Conservation (phyloP, 2,329 filamentous ascomycete species). For the Penicillium decumbens region DNA sequence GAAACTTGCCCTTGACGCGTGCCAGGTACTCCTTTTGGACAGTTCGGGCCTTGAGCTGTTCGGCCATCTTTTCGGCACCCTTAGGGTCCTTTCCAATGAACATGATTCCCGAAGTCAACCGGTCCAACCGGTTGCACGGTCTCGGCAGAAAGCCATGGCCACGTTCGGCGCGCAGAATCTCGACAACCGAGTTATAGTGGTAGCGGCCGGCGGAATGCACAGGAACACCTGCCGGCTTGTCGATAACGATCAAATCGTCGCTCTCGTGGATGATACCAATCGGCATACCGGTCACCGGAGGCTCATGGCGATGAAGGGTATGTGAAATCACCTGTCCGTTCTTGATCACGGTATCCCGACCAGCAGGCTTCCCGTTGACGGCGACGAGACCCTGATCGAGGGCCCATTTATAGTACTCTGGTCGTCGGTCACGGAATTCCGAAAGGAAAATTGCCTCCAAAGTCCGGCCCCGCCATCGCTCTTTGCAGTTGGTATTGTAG, state of each 20-base stretch:
- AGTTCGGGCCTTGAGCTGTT: conserved; percentile 71
- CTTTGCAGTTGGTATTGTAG: conserved; percentile 53
- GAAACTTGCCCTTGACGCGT: conserved; percentile 84
- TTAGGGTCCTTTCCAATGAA: conserved; percentile 85
- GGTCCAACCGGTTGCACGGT: conserved; percentile 88
- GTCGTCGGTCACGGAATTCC: conserved; percentile 84
- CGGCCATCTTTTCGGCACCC: conserved; percentile 70
- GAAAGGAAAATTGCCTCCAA: conserved; percentile 83
- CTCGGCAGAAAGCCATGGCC: conserved; percentile 56
- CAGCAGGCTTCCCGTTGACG: conserved; percentile 70
- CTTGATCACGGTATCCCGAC: conserved; percentile 64
- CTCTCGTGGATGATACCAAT: conserved; percentile 87
- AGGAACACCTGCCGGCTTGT: conserved; percentile 91
- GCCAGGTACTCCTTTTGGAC: conserved; percentile 95
- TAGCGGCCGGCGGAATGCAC: conserved; percentile 95
- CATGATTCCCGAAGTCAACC: conserved; percentile 94
- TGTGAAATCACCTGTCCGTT: conserved; percentile 92
- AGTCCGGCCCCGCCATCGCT: conserved; percentile 79
- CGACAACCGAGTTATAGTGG: conserved; percentile 88
- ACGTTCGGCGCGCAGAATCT: conserved; percentile 81
- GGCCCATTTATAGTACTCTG: conserved; percentile 78
- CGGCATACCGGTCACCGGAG: conserved; percentile 75
- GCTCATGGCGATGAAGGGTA: conserved; percentile 91
- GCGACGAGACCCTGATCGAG: conserved; percentile 75
- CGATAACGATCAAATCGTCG: conserved; percentile 88